These are phyloP conservation scores for Cadophora malorum DNA, from an alignment of 2,329 filamentous ascomycete genomes.

Conservation along the genomic window DNA sequence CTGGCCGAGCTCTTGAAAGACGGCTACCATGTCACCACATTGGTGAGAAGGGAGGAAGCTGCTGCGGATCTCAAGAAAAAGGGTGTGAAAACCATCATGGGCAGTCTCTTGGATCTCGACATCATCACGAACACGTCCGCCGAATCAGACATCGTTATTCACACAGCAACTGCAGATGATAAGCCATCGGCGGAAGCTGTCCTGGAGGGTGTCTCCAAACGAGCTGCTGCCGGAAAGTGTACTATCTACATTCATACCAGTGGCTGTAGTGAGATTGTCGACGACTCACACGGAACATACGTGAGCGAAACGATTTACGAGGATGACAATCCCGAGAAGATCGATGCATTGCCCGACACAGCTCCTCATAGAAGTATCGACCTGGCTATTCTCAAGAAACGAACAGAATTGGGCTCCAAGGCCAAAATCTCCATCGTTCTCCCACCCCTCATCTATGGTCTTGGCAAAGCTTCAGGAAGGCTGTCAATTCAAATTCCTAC, in stretches of 20 bases:
- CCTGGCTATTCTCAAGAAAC: constrained; percentile 50
- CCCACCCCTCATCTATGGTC: constrained; percentile 55
- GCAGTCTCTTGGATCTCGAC: background rate
- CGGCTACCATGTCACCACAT: constrained; percentile 49
- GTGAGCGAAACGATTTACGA: constrained; percentile 46
- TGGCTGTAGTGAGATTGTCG: constrained; percentile 51
- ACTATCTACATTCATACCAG: constrained; percentile 58
- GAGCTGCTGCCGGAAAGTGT: constrained; percentile 41
- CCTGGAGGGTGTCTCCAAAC: constrained; percentile 51
- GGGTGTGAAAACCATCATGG: background rate
- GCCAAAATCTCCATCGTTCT: constrained; percentile 56
- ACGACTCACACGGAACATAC: constrained; percentile 45
- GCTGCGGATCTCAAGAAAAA: constrained; percentile 42
- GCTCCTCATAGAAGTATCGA: constrained; percentile 55
- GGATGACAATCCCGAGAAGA: constrained; percentile 49
- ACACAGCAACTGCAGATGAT: constrained; percentile 58
- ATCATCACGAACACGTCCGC: constrained; percentile 35
- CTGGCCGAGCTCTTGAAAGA: constrained; percentile 52
- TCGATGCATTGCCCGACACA: constrained; percentile 51
- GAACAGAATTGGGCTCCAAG: constrained; percentile 30
- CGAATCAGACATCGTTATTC: constrained; percentile 53
- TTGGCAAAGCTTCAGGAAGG: constrained; percentile 47
- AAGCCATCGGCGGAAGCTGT: constrained; percentile 53
- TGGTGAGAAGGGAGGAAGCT: constrained; percentile 50
- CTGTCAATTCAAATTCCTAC: constrained; percentile 56